A percentile compares a stretch with the other conserved stretches of the same genome.
These are phyloP conservation scores for Gamsiella multidivaricata DNA, from an alignment of 192 early-diverging fungal genomes.

Conservation along the genomic window DNA sequence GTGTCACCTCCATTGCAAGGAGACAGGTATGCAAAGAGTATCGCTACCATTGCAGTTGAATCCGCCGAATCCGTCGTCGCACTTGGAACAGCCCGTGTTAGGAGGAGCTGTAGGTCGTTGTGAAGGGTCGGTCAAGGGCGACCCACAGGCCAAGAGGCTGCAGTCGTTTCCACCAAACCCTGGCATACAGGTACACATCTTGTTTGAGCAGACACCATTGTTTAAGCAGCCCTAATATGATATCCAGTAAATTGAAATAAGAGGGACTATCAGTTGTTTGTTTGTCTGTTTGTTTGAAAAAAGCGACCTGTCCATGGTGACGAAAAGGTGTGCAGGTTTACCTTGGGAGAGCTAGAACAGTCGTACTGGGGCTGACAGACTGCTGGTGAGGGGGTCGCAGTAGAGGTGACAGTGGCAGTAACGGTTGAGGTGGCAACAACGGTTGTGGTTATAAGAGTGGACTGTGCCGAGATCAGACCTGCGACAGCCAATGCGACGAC, in stretches of 20 bases:
- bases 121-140: constrained; percentile 15
- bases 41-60: constrained; percentile 63
- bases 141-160: constrained; percentile 32
- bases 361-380: constrained; percentile 30
- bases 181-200: constrained; percentile 21
- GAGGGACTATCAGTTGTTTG: neutral
- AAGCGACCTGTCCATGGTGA: neutral
- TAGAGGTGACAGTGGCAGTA: neutral
- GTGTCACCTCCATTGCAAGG: too few species aligned
- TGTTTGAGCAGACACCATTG: constrained; percentile 21
- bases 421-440: constrained; percentile 5
- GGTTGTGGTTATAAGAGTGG: neutral
- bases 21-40: neutral
- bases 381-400: constrained; percentile 9
- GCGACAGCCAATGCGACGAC: neutral
- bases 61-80: constrained; percentile 68
- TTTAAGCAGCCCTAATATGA: constrained; percentile 38
- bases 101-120: constrained; percentile 19
- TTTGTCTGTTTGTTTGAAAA: neutral
- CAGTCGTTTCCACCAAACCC: constrained; percentile 47
- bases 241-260: neutral
- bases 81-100: constrained; percentile 21
- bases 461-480: constrained; percentile 7
- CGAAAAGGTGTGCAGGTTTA: constrained; percentile 6
- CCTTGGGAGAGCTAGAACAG: constrained; percentile 36